Evolutionary conservation across 441 rosid genomes (phyloP).

Genomic region (Capsella rubella): DNA sequence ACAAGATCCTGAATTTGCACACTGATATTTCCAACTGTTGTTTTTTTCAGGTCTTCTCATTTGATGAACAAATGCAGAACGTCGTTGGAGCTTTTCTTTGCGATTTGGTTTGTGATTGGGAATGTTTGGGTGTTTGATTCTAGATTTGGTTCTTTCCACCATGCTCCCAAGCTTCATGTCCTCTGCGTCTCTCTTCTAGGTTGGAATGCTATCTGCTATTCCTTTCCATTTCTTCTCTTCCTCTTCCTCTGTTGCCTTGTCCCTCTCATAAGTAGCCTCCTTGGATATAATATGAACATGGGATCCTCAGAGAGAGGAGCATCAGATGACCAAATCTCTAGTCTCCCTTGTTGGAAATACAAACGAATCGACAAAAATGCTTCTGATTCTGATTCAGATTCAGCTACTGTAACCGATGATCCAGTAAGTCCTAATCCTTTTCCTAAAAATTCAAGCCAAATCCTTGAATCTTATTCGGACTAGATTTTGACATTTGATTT

Average conservation of each 20-base stretch:
- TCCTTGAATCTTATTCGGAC: not conserved
- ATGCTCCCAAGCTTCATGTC: constrained; percentile 81
- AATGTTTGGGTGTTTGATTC: constrained; percentile 98
- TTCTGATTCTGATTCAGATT: constrained; percentile 42
- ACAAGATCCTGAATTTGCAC: constrained; percentile 3
- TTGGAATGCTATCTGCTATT: constrained; percentile 89
- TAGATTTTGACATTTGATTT: constrained; percentile 2
- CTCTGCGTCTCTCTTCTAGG: constrained; percentile 87
- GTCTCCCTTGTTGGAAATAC: constrained; percentile 78
- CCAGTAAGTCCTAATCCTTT: constrained; percentile 55
- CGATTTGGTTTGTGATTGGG: constrained; percentile 84
- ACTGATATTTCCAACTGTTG: constrained; percentile 5
- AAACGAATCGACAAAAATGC: constrained; percentile 51
- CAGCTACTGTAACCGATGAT: constrained; percentile 50
- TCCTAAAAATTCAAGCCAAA: constrained; percentile 9
- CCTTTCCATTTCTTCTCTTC: constrained; percentile 87
- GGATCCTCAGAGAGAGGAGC: constrained; percentile 82
- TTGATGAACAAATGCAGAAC: constrained; percentile 93
- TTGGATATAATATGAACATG: constrained; percentile 93
- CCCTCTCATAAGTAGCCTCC: constrained; percentile 74
- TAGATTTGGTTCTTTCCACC: constrained; percentile 75
- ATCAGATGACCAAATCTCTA: constrained; percentile 86
- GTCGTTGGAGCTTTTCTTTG: constrained; percentile 65
- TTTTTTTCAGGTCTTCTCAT: constrained; percentile 60
- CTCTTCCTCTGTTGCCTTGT: constrained; percentile 88